phyloP scores from a whole-genome alignment of 805 yeast species.

The Yamadazyma nakazawae region DNA sequence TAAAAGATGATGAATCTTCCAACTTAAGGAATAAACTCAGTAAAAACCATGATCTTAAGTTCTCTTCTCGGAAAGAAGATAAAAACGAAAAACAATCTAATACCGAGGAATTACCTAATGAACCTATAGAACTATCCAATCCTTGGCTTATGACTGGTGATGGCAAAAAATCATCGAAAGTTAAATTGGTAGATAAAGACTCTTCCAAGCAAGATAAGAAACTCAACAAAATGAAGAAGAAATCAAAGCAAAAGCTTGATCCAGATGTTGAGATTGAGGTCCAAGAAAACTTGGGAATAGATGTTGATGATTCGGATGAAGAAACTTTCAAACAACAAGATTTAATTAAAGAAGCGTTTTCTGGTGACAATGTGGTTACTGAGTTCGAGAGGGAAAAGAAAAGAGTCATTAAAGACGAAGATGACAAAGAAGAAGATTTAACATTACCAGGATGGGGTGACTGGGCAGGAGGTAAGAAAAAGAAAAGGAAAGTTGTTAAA shows the following conservation, averaged over 20 bases:
- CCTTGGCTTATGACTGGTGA: conserved; percentile 35
- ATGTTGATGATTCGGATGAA: conserved; percentile 23
- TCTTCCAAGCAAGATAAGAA: conserved; percentile 38
- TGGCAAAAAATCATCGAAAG: conserved; percentile 29
- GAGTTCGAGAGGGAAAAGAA: conserved; percentile 80
- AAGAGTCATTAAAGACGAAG: conserved; percentile 68
- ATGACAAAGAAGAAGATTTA: conserved; percentile 79
- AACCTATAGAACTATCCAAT: conserved; percentile 16
- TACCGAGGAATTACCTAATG: conserved; percentile 9
- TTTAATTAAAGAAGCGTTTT: conserved; percentile 87
- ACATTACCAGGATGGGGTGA: conserved; percentile 98
- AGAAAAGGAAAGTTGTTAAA: conserved; percentile 60
- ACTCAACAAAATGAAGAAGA: conserved; percentile 38
- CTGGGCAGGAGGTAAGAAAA: conserved; percentile 74
- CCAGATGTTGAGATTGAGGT: conserved; percentile 44
- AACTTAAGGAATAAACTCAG: conserved; percentile 41
- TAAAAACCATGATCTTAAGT: conserved; percentile 12
- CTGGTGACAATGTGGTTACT: conserved; percentile 89
- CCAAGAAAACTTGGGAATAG: conserved; percentile 46
- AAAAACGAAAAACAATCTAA: conserved; percentile 4
- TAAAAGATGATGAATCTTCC: conserved; percentile 48
- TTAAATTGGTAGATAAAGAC: conserved; percentile 29
- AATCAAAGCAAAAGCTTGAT: conserved; percentile 20
- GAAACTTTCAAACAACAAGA: conserved; percentile 69
- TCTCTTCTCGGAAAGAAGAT: background rate